Evolutionary conservation across 805 yeast species (phyloP), one percentile per base, ranked within the genome.

Genomic region (Hanseniaspora guilliermondii): DNA sequence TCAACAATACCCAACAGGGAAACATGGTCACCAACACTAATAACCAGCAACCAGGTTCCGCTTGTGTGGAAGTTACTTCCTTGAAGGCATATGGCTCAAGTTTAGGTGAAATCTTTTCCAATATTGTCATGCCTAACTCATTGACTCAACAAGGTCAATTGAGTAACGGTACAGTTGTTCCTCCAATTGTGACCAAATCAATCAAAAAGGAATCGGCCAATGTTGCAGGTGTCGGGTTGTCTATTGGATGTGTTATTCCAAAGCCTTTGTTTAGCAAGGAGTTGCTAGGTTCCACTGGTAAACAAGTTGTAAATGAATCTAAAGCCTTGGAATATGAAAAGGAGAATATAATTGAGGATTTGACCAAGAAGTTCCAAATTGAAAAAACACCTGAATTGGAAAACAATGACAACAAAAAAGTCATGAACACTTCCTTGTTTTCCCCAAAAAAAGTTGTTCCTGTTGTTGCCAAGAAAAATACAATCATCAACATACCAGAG

Each of bases 31-130:
- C 61, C 61, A 58, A 53, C 61, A 59, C 53, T 66, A 64, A 57
- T 57, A 60, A 58, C 53, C 72, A 70, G 56, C 73, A 74, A 56
- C 38, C 61, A 65, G 30, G 33, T 12, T 17, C 53, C 11, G 35
- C 36, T 19, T 38, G n/a, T 30, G 22, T 14, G 22, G 54, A 45
- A 4, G 47, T 48, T 44, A 37, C 52, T 21, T 55, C 53, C 27
- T 45, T 47, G 33, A 78, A 83, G 64, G 96, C 96, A 44, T 89
- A 86, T 64, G 95, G 96, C 1, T 25, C 55, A 4, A 36, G 49
- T 9, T 75, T 78, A 47, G 82, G 82, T 60, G 85, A 88, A 6
- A 70, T 89, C 52, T 87, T 85, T 60, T 66, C 64, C 49, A 62
- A 62, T 42, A 60, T 66, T 30, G 65, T 66, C 33, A 62, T 68